Evolutionary conservation across 2,329 filamentous ascomycete species (phyloP), one percentile per base, ranked within the genome.

Genomic region (Monosporascus sp.): DNA sequence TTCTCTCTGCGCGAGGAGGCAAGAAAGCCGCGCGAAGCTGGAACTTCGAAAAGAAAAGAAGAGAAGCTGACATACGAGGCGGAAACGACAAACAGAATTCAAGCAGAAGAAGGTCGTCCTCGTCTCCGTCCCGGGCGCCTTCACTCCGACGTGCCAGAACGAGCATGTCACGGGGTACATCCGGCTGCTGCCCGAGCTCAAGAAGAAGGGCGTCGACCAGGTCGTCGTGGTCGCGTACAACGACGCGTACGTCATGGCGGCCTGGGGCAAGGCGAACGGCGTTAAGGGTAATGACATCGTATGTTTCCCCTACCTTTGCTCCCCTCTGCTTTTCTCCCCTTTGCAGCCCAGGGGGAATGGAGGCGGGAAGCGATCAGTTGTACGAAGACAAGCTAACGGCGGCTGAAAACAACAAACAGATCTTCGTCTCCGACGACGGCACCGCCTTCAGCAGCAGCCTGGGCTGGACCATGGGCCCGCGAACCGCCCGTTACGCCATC

Each of bases 251-350:
- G 90, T 96, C 71, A 93, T 93, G 89, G 86, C 84, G 64, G 90
- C 88, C 51, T 94, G 89, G 89, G 87, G 84, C 74, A 96, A 96
- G 82, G 90, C 90, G 67, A 93, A 95, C 74, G 79, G 80, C 50
- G 78, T 93, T 67, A 85, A 82, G 67, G 83, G 85, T 59, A 86
- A 93, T 62, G 79, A 70, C 54, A 78, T 83, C 60, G 79, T 82
- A 62, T 62, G 78, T 70, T 50, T 27, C 3, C 37, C 36, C 34
- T 22, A 11, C 31, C 46, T 45, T 31, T 50, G 3, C 8, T 34
- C 46, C 36, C 47, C 42, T 7, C n/a, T 54, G 14, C 48, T 25
- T 24, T 17, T 38, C 47, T 15, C 18, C 18, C 24, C 18, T 47
- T 15, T 47, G 22, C 34, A 14, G 50, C 34, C 46, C 38, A 36